Percentiles rank a stretch among this genome's conserved stretches.
These are phyloP conservation scores for Trametes elegans DNA, from an alignment of 768 basidiomycete genomes.

Conservation along the genomic window DNA sequence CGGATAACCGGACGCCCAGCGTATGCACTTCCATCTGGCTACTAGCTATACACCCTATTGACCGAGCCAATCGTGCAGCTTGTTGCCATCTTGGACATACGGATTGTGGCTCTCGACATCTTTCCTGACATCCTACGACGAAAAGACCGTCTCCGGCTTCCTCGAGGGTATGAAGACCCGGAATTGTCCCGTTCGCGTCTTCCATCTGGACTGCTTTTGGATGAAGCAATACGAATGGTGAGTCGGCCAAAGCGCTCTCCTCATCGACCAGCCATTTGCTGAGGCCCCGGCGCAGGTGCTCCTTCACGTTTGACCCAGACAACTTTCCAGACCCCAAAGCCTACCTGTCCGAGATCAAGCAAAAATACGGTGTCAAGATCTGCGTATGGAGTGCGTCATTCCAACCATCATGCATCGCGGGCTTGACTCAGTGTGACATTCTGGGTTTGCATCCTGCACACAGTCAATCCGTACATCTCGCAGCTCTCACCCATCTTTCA, in stretches of 20 bases:
- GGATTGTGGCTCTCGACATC: constrained; percentile 79
- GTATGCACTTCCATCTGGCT: too few species aligned
- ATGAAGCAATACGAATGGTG: constrained; percentile 71
- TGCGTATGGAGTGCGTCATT: constrained; percentile 62
- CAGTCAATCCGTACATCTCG: constrained; percentile 76
- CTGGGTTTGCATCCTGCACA: background rate
- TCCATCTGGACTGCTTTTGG: constrained; percentile 79
- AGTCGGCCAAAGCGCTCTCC: too few species aligned
- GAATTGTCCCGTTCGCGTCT: constrained; percentile 62
- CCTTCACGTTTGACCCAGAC: constrained; percentile 75
- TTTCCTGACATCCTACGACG: constrained; percentile 70
- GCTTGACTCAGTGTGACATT: constrained; percentile 3
- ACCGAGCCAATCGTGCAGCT: constrained; percentile 35
- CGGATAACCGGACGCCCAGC: constrained; percentile 63
- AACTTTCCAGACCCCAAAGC: constrained; percentile 72
- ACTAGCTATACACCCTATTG: background rate
- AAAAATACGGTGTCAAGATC: constrained; percentile 64
- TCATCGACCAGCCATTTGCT: background rate
- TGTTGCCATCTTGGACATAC: constrained; percentile 72
- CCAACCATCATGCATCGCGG: background rate
- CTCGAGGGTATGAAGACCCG: constrained; percentile 68
- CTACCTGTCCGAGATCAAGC: constrained; percentile 59
- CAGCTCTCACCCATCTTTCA: constrained; percentile 67
- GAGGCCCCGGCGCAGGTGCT: constrained; percentile 43
- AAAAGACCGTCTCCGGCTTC: constrained; percentile 66